phyloP scores from a whole-genome alignment of 2,329 filamentous ascomycete genomes.

The Exophiala aquamarina region DNA sequence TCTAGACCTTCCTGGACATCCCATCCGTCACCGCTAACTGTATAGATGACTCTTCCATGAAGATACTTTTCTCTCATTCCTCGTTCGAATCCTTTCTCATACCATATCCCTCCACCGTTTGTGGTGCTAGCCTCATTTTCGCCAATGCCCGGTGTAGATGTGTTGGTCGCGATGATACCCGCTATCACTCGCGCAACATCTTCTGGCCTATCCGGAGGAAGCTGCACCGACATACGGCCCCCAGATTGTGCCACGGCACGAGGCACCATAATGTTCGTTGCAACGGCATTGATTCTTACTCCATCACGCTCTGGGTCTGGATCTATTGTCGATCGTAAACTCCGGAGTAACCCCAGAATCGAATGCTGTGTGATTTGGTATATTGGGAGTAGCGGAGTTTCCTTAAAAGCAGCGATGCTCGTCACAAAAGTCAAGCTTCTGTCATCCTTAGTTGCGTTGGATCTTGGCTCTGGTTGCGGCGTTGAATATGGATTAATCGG shows the following conservation, averaged over 20 bases:
- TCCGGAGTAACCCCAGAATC: slow-evolving; percentile 51
- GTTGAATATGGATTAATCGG: slow-evolving; percentile 19
- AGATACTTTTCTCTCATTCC: slow-evolving; percentile 26
- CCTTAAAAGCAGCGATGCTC: slow-evolving; percentile 50
- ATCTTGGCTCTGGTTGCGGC: slow-evolving; percentile 5
- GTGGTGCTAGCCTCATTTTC: slow-evolving; percentile 10
- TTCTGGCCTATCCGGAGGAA: slow-evolving; percentile 41
- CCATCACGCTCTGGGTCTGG: slow-evolving; percentile 25
- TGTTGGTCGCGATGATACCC: slow-evolving; percentile 18
- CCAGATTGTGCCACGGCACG: slow-evolving; percentile 36
- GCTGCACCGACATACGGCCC: slow-evolving; percentile 38
- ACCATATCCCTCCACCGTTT: slow-evolving; percentile 19
- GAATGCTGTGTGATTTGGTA: slow-evolving; percentile 53
- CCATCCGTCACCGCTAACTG: slow-evolving; percentile 45
- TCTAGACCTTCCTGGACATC: slow-evolving; percentile 46
- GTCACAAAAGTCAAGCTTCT: slow-evolving; percentile 46
- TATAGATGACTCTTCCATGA: slow-evolving; percentile 44
- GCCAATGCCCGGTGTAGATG: slow-evolving; percentile 8
- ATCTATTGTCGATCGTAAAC: slow-evolving; percentile 35
- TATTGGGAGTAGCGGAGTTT: slow-evolving; percentile 48
- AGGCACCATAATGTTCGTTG: slow-evolving; percentile 47
- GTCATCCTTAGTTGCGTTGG: slow-evolving; percentile 31
- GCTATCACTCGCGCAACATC: slow-evolving; percentile 37
- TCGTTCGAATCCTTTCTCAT: slow-evolving; percentile 20
- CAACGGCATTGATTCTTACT: slow-evolving; percentile 46